These are phyloP conservation scores for Forsythia suspensa DNA, from an alignment of 257 asterid species.

Conservation along the genomic window DNA sequence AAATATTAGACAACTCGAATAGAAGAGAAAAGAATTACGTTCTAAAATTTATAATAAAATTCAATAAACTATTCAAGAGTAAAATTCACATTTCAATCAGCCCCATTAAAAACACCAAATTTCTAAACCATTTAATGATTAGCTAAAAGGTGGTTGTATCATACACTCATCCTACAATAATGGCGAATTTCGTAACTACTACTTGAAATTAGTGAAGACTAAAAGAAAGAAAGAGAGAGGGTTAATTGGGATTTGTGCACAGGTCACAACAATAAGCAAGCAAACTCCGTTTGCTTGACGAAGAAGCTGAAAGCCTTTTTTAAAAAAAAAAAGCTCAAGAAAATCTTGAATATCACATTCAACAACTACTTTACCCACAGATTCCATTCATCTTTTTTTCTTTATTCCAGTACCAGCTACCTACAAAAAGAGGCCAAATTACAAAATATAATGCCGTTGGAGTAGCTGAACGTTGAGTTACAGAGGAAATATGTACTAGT, in stretches of 20 bases:
- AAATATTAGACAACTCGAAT: too few relatives aligned
- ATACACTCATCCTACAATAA: slow-evolving; percentile 22
- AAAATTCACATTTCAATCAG: background rate
- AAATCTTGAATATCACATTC: slow-evolving; percentile 2
- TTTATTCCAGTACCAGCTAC: slow-evolving; percentile 12
- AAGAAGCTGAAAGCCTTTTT: slow-evolving; percentile 23
- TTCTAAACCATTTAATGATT: slow-evolving; percentile 4
- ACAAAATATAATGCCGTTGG: slow-evolving; percentile 35
- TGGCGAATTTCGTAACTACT: slow-evolving; percentile 8
- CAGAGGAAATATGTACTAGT: slow-evolving; percentile 23
- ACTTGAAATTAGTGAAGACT: slow-evolving; percentile 1
- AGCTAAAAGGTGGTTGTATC: slow-evolving; percentile 30
- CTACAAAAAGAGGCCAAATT: slow-evolving; percentile 3
- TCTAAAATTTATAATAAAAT: too few relatives aligned
- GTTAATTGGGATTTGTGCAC: slow-evolving; percentile 35
- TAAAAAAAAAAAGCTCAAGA: background rate
- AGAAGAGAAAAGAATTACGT: too few relatives aligned
- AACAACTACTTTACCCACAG: slow-evolving; percentile 15
- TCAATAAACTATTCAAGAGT: background rate
- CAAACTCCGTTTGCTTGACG: slow-evolving; percentile 41
- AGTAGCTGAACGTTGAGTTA: slow-evolving; percentile 35
- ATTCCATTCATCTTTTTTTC: background rate
- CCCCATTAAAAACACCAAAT: slow-evolving; percentile 14
- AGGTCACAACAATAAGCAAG: slow-evolving; percentile 1
- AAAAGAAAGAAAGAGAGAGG: background rate